Base-by-base conservation (phyloP, 768 basidiomycete genomes). In the Mrakia hoshinonis region DNA sequence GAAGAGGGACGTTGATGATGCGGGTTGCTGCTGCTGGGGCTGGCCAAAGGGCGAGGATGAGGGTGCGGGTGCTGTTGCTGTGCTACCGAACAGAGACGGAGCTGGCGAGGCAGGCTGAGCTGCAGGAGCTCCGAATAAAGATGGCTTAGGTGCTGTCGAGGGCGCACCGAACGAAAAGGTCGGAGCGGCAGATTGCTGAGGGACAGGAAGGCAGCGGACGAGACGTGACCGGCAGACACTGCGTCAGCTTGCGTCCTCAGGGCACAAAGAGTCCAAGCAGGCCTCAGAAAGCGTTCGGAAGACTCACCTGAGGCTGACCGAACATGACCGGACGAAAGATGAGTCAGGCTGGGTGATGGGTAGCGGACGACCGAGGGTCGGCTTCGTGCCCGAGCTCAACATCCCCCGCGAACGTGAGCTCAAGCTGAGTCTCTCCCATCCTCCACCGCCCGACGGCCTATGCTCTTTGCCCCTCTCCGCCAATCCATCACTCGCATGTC, bases 11-110 rank as follows among this genome's bases (percentile, higher is more conserved):
- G 58, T 51, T 5, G 49, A 60, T 6, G 55, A 12, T 9, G 43
- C 43, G 43, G 43, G 43, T 15, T 43, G 43, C 39, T 55, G 67
- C 52, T 67, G 70, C 22, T 65, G 60, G 36, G 60, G 70, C 34
- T 64, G 61, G 11, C 69, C 69, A 36, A 70, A 70, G 31, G 48
- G 69, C n/a, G 69, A 70, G 60, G 63, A 24, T 39, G 38, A 2
- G 24, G 31, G 18, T 31, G 46, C 24, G 48, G 69, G 29, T 70
- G 69, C 47, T 46, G 68, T 24, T 31, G 68, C 13, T 31, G 68
- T 24, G 48, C 60, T 49, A 7, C 69, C 69, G 34, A 70, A 70
- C n/a, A 64, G 60, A 3, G 69, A 70, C 29, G 26, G 15, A 26
- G 58, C 34, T 62, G 58, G 48, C 24, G 43, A 43, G 15, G 43